Conservation (phyloP, 805 yeast species). For the Hermanozyma aechmeae region DNA sequence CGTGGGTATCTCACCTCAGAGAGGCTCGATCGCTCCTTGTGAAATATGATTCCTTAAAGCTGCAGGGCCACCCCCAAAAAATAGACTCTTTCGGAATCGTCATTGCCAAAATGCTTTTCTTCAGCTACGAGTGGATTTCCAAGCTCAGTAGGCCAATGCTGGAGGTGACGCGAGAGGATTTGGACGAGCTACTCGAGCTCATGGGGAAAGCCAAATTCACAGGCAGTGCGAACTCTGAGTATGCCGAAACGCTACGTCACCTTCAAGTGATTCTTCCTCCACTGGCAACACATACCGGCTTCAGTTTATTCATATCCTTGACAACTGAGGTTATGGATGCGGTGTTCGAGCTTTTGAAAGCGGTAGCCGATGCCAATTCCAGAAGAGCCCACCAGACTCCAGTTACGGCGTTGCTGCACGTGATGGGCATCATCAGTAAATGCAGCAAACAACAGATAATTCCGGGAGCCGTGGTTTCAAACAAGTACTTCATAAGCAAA, state of each 20-base stretch:
- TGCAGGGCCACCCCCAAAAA: slow-evolving; percentile 4
- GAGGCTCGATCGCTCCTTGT: background rate
- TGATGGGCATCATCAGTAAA: slow-evolving; percentile 5
- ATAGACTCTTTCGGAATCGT: slow-evolving; percentile 12
- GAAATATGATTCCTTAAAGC: background rate
- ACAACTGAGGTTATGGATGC: slow-evolving; percentile 5
- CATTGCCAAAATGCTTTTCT: slow-evolving; percentile 10
- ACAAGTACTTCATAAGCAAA: slow-evolving; percentile 4
- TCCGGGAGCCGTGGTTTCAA: slow-evolving; percentile 5
- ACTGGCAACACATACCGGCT: slow-evolving; percentile 4
- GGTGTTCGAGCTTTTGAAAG: slow-evolving; percentile 6
- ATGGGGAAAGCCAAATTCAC: no score
- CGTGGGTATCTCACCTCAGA: background rate
- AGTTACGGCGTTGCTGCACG: no score
- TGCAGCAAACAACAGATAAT: slow-evolving; percentile 8
- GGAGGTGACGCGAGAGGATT: slow-evolving; percentile 3
- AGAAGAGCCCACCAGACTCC: no score
- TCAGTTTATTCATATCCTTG: slow-evolving; percentile 8
- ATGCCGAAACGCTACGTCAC: no score
- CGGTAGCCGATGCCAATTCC: no score
- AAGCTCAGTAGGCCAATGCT: slow-evolving; percentile 8
- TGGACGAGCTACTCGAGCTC: slow-evolving; percentile 5
- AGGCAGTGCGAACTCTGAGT: no score
- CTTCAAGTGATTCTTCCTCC: no score
- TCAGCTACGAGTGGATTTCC: slow-evolving; percentile 11